Conservation (phyloP, 352 stramenopile genomes). For the Phytophthora crassamura region DNA sequence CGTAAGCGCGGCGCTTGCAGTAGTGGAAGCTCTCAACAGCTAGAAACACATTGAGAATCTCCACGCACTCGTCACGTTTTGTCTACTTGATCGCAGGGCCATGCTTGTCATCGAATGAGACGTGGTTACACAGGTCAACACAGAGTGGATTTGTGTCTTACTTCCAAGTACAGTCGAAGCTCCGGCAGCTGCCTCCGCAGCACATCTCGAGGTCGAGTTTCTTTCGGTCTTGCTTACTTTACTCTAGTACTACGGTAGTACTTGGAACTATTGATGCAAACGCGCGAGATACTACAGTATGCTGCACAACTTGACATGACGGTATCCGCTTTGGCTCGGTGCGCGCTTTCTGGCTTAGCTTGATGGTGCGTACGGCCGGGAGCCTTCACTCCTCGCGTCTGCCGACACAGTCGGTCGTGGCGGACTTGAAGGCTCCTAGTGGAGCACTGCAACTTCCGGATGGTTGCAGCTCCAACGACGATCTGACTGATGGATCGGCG, state of each 20-base stretch:
- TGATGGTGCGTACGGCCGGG: slow-evolving; percentile 16
- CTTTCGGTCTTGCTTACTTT: slow-evolving; percentile 28
- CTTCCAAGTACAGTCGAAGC: slow-evolving; percentile 22
- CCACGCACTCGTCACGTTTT: slow-evolving; percentile 20
- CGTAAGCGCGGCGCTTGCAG: slow-evolving; percentile 32
- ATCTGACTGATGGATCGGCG: slow-evolving; percentile 10
- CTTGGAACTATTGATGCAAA: slow-evolving; percentile 34
- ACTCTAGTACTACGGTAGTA: too few species aligned
- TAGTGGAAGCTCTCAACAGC: slow-evolving; percentile 17
- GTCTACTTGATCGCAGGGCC: not conserved
- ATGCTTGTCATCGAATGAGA: not conserved
- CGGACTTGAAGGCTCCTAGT: slow-evolving; percentile 15
- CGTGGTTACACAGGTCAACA: slow-evolving; percentile 3
- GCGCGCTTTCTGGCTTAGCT: slow-evolving; percentile 13
- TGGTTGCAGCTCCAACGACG: slow-evolving; percentile 22
- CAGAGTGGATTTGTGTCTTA: slow-evolving; percentile 22
- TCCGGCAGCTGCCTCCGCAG: slow-evolving; percentile 14
- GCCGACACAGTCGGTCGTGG: not conserved
- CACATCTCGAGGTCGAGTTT: slow-evolving; percentile 19
- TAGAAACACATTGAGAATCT: slow-evolving; percentile 31
- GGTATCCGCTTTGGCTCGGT: slow-evolving; percentile 19
- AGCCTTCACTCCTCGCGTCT: slow-evolving; percentile 10
- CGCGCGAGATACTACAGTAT: slow-evolving; percentile 21
- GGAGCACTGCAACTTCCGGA: slow-evolving; percentile 33
- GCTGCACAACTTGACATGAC: slow-evolving; percentile 27